A percentile compares a stretch with the other conserved stretches of the same genome.
phyloP scores from a whole-genome alignment of 441 rosid genomes.

The Corymbia calophylla region DNA sequence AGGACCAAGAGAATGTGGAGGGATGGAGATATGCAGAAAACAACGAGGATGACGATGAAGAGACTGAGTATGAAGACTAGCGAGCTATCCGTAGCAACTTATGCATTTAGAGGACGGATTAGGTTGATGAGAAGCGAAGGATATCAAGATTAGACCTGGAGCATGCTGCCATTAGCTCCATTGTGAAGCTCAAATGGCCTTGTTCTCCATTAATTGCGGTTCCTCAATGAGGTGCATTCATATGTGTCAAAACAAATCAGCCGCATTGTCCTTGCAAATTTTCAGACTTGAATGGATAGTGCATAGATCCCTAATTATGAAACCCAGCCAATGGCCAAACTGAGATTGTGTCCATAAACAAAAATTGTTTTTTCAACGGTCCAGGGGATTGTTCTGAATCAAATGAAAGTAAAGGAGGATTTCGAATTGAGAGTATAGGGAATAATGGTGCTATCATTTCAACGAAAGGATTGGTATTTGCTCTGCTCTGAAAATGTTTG shows the following conservation, averaged over 20 bases:
- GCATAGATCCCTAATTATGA: neutral
- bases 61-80: conserved; percentile 88
- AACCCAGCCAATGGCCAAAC: neutral
- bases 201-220: neutral
- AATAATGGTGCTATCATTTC: neutral
- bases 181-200: conserved; percentile 6
- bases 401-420: neutral
- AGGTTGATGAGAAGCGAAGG: conserved; percentile 50
- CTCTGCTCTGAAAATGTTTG: neutral
- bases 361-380: neutral
- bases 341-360: neutral
- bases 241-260: neutral
- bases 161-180: conserved; percentile 45
- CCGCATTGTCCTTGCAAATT: neutral
- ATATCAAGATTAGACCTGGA: conserved; percentile 25
- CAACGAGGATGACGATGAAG: conserved; percentile 84
- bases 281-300: neutral
- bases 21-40: conserved; percentile 75
- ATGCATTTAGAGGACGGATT: neutral
- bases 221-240: neutral
- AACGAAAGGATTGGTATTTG: fast-evolving
- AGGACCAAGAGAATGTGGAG: conserved; percentile 64
- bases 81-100: neutral
- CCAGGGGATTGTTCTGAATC: neutral
- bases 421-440: fast-evolving